A percentile compares a stretch with the other conserved stretches of the same genome.
These are phyloP conservation scores for Sporothrix euskadiensis DNA, from an alignment of 2,329 filamentous ascomycete species.

Conservation along the genomic window DNA sequence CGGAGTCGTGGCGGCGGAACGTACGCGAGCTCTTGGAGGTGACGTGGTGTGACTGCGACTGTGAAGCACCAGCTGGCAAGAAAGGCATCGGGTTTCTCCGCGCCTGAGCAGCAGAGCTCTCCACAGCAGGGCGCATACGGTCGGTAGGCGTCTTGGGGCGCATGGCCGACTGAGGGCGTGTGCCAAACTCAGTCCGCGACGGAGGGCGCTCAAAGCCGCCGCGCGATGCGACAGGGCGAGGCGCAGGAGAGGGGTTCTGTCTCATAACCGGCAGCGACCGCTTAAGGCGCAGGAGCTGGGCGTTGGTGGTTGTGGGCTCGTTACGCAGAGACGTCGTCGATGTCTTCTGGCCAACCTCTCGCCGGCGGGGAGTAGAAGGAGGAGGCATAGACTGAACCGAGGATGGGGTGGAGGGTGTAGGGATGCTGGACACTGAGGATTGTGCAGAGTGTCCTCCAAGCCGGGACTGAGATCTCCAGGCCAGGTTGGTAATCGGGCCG, in stretches of 20 bases:
- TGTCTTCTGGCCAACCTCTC: slow-evolving; percentile 58
- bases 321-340: slow-evolving; percentile 56
- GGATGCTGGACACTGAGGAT: slow-evolving; percentile 65
- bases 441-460: slow-evolving; percentile 65
- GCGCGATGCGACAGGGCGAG: slow-evolving; percentile 50
- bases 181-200: slow-evolving; percentile 54
- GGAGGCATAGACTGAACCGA: slow-evolving; percentile 52
- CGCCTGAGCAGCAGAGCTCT: slow-evolving; percentile 53
- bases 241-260: slow-evolving; percentile 49
- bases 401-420: slow-evolving; percentile 61
- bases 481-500: slow-evolving; percentile 61
- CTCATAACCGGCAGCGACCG: slow-evolving; percentile 64
- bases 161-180: slow-evolving; percentile 53
- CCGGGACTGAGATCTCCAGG: slow-evolving; percentile 65
- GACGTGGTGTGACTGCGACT: slow-evolving; percentile 71
- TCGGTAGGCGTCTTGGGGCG: slow-evolving; percentile 74
- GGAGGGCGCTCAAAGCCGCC: slow-evolving; percentile 57
- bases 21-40: slow-evolving; percentile 68
- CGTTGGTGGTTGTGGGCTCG: slow-evolving; percentile 65
- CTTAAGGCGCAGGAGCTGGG: slow-evolving; percentile 65
- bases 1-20: slow-evolving; percentile 81
- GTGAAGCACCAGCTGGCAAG: slow-evolving; percentile 71
- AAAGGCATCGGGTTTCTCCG: slow-evolving; percentile 71
- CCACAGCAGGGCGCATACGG: slow-evolving; percentile 52
- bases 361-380: slow-evolving; percentile 61